Percentiles rank a stretch among this genome's conserved stretches.
These are phyloP conservation scores for Hevea brasiliensis DNA, from an alignment of 345 rosid species.

Conservation along the genomic window DNA sequence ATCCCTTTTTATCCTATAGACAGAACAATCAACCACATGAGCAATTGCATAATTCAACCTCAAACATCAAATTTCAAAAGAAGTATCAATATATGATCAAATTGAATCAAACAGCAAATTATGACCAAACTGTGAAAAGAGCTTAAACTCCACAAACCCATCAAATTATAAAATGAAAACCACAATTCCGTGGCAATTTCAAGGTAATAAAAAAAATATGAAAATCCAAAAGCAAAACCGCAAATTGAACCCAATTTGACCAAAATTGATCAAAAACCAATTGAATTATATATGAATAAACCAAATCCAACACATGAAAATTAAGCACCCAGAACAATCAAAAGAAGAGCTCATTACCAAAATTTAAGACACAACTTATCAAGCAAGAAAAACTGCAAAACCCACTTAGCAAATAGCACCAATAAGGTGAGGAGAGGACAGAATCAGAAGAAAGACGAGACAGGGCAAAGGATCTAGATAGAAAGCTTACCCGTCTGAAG, in stretches of 20 bases:
- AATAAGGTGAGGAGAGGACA: neutral
- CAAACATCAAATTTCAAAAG: neutral
- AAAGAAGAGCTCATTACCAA: neutral
- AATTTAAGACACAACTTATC: neutral
- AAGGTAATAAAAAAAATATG: neutral
- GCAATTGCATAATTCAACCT: neutral
- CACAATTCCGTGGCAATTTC: neutral
- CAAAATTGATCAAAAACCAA: neutral
- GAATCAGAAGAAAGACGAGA: too few relatives aligned
- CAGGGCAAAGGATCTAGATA: too few relatives aligned
- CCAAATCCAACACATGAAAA: neutral
- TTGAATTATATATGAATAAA: neutral
- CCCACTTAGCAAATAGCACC: neutral
- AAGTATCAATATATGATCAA: neutral
- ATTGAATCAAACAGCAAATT: slow-evolving; percentile 12
- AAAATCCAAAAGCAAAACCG: neutral
- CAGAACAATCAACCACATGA: slow-evolving; percentile 6
- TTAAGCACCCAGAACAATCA: neutral
- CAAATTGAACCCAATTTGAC: neutral
- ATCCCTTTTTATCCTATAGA: neutral
- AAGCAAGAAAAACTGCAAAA: neutral
- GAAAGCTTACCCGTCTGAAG: too few relatives aligned
- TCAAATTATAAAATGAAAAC: neutral
- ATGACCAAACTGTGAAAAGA: neutral
- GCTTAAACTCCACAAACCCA: neutral